A percentile compares a stretch with the other conserved stretches of the same genome.
Conservation (phyloP, 2,329 filamentous ascomycete genomes). For the Tolypocladium ovalisporum region DNA sequence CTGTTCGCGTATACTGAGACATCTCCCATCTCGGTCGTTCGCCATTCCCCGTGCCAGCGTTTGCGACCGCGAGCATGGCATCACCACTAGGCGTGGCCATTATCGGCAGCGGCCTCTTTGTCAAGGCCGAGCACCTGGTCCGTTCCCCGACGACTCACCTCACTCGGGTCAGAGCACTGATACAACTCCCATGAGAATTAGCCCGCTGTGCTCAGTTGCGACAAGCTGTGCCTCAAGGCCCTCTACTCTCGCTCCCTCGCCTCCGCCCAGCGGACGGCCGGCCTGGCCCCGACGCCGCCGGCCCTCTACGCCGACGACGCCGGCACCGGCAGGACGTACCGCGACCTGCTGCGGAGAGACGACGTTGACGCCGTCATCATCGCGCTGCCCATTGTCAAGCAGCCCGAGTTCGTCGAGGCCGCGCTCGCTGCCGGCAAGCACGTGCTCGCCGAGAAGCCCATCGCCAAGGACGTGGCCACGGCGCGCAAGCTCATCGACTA, state of each 20-base stretch:
- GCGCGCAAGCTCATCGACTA: constrained; percentile 28
- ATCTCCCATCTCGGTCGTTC: not conserved
- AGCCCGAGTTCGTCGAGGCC: constrained; percentile 46
- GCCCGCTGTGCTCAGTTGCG: constrained; percentile 47
- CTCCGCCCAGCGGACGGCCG: constrained; percentile 38
- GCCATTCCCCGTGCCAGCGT: not conserved
- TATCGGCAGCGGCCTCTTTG: constrained; percentile 53
- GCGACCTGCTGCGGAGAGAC: constrained; percentile 38
- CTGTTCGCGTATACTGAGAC: not conserved
- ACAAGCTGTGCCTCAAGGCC: constrained; percentile 45
- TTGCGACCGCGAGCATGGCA: not conserved
- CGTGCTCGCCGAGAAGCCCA: constrained; percentile 59
- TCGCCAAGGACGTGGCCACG: constrained; percentile 45
- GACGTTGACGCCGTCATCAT: constrained; percentile 47
- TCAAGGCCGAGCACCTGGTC: constrained; percentile 46
- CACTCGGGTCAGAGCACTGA: not conserved
- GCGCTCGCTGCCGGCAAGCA: constrained; percentile 57
- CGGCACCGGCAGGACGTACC: constrained; percentile 30
- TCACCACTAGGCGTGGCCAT: constrained; percentile 45
- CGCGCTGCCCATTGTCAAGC: constrained; percentile 51
- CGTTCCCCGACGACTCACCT: constrained; percentile 3
- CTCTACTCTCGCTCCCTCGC: constrained; percentile 53
- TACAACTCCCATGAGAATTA: constrained; percentile 7
- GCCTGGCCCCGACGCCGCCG: constrained; percentile 16
- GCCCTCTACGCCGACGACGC: constrained; percentile 50